phyloP scores from a whole-genome alignment of 208 protist species.

The Phytomonas sp. region DNA sequence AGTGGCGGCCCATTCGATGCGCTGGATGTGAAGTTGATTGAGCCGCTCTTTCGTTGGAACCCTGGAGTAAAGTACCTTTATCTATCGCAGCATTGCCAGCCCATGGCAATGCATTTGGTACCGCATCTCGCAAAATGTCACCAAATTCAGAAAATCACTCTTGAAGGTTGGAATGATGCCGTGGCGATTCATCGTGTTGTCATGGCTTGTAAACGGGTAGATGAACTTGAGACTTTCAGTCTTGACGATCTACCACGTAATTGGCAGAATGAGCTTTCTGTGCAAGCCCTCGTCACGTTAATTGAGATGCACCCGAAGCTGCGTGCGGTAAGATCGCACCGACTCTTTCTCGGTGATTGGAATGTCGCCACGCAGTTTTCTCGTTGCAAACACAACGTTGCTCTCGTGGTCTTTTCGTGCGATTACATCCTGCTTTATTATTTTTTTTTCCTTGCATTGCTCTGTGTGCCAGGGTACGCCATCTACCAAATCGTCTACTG shows the following conservation, averaged over 20 bases:
- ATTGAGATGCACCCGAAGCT: slow-evolving; percentile 89
- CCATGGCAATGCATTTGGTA: slow-evolving; percentile 63
- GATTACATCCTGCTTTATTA: slow-evolving; percentile 67
- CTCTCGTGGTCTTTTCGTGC: slow-evolving; percentile 69
- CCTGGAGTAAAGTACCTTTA: slow-evolving; percentile 83
- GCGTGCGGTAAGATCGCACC: slow-evolving; percentile 60
- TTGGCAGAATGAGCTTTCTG: slow-evolving; percentile 82
- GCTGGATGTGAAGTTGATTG: slow-evolving; percentile 68
- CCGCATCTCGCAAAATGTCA: slow-evolving; percentile 51
- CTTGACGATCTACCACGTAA: slow-evolving; percentile 56
- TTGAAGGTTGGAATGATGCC: slow-evolving; percentile 85
- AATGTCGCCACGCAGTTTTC: slow-evolving; percentile 79
- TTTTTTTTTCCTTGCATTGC: slow-evolving; percentile 45
- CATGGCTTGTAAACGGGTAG: slow-evolving; percentile 81
- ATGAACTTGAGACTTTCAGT: slow-evolving; percentile 74
- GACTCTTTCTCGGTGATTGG: slow-evolving; percentile 69
- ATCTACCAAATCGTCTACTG: slow-evolving; percentile 29
- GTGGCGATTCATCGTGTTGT: slow-evolving; percentile 74
- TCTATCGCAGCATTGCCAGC: slow-evolving; percentile 76
- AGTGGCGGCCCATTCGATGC: slow-evolving; percentile 63
- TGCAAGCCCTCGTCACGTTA: slow-evolving; percentile 78
- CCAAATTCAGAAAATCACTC: slow-evolving; percentile 51
- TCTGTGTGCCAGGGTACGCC: slow-evolving; percentile 41
- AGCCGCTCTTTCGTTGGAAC: slow-evolving; percentile 82
- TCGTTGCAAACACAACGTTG: slow-evolving; percentile 84